These are phyloP conservation scores for Colletotrichum magnum DNA, from an alignment of 2,329 filamentous ascomycete genomes.

Conservation along the genomic window DNA sequence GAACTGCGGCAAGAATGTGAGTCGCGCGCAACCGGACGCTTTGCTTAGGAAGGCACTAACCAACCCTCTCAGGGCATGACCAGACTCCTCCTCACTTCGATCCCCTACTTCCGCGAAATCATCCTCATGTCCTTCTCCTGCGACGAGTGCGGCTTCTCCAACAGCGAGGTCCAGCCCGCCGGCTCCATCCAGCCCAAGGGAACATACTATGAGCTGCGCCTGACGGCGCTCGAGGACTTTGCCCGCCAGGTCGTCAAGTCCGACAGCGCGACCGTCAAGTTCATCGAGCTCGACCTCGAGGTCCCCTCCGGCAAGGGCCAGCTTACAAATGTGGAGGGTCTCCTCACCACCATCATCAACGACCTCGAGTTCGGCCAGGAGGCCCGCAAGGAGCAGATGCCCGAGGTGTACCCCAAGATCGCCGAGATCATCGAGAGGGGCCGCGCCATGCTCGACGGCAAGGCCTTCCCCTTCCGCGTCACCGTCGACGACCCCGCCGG, in stretches of 20 bases:
- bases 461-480: conserved; percentile 88
- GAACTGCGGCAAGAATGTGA: conserved; percentile 86
- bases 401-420: conserved; percentile 85
- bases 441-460: conserved; percentile 82
- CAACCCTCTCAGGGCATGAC: conserved; percentile 77
- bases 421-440: conserved; percentile 81
- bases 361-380: conserved; percentile 88
- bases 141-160: conserved; percentile 88
- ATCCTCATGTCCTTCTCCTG: conserved; percentile 98
- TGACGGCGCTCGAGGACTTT: conserved; percentile 82
- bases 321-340: conserved; percentile 92
- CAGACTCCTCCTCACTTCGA: conserved; percentile 87
- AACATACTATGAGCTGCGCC: conserved; percentile 83
- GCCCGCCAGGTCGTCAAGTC: conserved; percentile 92
- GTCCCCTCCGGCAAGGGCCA: conserved; percentile 92
- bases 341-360: conserved; percentile 82
- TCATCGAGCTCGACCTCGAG: conserved; percentile 94
- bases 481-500: conserved; percentile 92
- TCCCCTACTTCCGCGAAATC: conserved; percentile 97
- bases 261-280: conserved; percentile 86
- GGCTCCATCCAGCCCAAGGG: conserved; percentile 93
- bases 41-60: conserved; percentile 32
- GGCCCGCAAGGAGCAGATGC: conserved; percentile 81
- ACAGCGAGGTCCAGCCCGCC: conserved; percentile 94
- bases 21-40: conserved; percentile 42